Percentiles rank a stretch among this genome's conserved stretches.
These are phyloP conservation scores for Paecilomyces niveus DNA, from an alignment of 2,329 filamentous ascomycete species.

Conservation along the genomic window DNA sequence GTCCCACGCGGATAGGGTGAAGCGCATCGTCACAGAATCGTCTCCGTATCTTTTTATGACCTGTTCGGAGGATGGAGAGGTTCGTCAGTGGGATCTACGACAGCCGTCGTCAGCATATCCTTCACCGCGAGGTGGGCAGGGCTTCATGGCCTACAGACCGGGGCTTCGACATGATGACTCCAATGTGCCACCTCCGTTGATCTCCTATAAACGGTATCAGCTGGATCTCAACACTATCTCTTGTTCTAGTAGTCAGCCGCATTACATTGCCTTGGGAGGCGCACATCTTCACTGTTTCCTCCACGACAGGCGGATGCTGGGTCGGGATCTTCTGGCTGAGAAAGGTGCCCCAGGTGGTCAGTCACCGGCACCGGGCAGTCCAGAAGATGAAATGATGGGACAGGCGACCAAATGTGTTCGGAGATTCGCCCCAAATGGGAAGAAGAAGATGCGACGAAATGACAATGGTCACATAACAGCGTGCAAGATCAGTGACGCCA, in stretches of 20 bases:
- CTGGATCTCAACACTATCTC: slow-evolving; percentile 63
- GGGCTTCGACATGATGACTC: slow-evolving; percentile 39
- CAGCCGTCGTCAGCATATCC: slow-evolving; percentile 60
- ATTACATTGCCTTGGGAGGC: slow-evolving; percentile 64
- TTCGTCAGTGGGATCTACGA: slow-evolving; percentile 61
- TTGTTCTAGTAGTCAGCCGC: slow-evolving; percentile 59
- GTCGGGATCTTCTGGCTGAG: slow-evolving; percentile 51
- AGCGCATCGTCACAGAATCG: slow-evolving; percentile 62
- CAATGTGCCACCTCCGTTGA: slow-evolving; percentile 55
- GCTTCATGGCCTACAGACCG: slow-evolving; percentile 35
- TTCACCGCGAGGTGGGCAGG: slow-evolving; percentile 38
- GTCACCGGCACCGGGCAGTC: slow-evolving; percentile 35
- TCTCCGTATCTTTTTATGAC: slow-evolving; percentile 62
- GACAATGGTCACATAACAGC: slow-evolving; percentile 62
- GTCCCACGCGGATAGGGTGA: slow-evolving; percentile 59
- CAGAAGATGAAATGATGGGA: slow-evolving; percentile 49
- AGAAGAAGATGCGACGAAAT: slow-evolving; percentile 35
- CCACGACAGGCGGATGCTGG: slow-evolving; percentile 61
- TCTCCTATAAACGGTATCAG: slow-evolving; percentile 57
- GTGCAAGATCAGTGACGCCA: slow-evolving; percentile 63
- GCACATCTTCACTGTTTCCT: slow-evolving; percentile 62
- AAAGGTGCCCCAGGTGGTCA: slow-evolving; percentile 38
- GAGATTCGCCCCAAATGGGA: slow-evolving; percentile 58
- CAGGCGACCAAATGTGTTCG: slow-evolving; percentile 59
- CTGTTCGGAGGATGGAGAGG: slow-evolving; percentile 63